Evolutionary conservation across 1,284 basidiomycete genomes (phyloP).

Genomic region (Peniophora sp.): DNA sequence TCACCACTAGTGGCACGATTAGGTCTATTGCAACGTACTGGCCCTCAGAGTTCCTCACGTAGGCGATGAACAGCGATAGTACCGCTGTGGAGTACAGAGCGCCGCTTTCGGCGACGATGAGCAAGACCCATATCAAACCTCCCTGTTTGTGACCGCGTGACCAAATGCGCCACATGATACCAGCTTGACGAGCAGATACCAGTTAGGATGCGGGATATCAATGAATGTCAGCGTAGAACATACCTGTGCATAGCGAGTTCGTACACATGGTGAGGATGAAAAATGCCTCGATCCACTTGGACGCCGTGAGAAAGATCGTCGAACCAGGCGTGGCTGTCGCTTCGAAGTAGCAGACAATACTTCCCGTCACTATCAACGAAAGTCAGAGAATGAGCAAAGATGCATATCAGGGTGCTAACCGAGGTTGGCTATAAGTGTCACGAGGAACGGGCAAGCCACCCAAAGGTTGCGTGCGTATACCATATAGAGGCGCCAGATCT

Average conservation of each 20-base stretch:
- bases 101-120: slow-evolving; percentile 4
- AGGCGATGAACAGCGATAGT: slow-evolving; percentile 4
- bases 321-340: neutral
- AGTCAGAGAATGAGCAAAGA: neutral
- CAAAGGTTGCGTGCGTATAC: neutral
- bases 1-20: slow-evolving; percentile 1
- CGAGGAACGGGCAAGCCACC: neutral
- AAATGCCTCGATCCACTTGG: slow-evolving; percentile 9
- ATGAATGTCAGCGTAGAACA: neutral
- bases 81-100: slow-evolving; percentile 2
- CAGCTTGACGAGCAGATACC: neutral
- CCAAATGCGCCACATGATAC: neutral
- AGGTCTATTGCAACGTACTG: slow-evolving; percentile 6
- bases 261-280: slow-evolving; percentile 9
- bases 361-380: neutral
- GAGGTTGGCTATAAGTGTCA: neutral
- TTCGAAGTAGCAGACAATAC: neutral
- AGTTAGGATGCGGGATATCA: neutral
- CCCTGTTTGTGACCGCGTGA: neutral
- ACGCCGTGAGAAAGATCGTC: neutral
- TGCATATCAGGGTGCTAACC: neutral
- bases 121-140: neutral
- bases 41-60: slow-evolving; percentile 2
- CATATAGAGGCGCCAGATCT: neutral
- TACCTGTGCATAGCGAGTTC: slow-evolving; percentile 9